These are phyloP conservation scores for Chlorophyllum brunneum DNA, from an alignment of 768 basidiomycete genomes.

Conservation along the genomic window DNA sequence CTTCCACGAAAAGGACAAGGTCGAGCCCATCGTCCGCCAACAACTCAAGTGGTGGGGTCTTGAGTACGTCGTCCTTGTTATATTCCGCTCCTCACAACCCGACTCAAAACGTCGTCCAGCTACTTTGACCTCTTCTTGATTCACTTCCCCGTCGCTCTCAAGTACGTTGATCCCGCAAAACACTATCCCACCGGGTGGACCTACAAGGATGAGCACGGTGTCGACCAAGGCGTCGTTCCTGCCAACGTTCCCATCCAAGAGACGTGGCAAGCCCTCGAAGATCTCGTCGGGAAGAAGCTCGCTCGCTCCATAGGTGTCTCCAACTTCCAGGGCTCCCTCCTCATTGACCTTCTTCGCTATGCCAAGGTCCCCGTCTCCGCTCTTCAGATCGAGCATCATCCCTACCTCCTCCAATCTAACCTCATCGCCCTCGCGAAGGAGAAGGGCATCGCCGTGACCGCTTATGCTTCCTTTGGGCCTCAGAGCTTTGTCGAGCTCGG, in stretches of 20 bases:
- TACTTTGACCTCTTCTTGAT: slow-evolving; percentile 81
- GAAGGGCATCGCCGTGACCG: slow-evolving; percentile 59
- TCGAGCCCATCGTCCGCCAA: slow-evolving; percentile 33
- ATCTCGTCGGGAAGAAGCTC: slow-evolving; percentile 64
- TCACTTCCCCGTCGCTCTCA: slow-evolving; percentile 82
- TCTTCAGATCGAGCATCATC: slow-evolving; percentile 72
- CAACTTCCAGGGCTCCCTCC: slow-evolving; percentile 68
- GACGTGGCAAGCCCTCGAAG: slow-evolving; percentile 84
- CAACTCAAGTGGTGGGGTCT: slow-evolving; percentile 82
- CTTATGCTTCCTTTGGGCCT: slow-evolving; percentile 47
- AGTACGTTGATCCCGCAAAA: slow-evolving; percentile 73
- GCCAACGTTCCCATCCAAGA: slow-evolving; percentile 71
- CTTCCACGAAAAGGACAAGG: slow-evolving; percentile 77
- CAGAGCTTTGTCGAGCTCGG: slow-evolving; percentile 63
- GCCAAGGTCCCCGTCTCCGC: slow-evolving; percentile 68
- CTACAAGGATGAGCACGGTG: slow-evolving; percentile 43
- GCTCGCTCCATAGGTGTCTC: slow-evolving; percentile 78
- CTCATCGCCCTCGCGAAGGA: slow-evolving; percentile 51
- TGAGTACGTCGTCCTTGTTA: slow-evolving; percentile 32
- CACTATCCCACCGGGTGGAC: slow-evolving; percentile 84
- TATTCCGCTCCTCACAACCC: not conserved
- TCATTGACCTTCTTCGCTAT: slow-evolving; percentile 77
- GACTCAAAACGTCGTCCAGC: slow-evolving; percentile 5
- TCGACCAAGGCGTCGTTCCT: slow-evolving; percentile 46
- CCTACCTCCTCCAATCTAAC: slow-evolving; percentile 61